These are phyloP conservation scores for Adansonia madagascariensis DNA, from an alignment of 441 rosid species.

Conservation along the genomic window DNA sequence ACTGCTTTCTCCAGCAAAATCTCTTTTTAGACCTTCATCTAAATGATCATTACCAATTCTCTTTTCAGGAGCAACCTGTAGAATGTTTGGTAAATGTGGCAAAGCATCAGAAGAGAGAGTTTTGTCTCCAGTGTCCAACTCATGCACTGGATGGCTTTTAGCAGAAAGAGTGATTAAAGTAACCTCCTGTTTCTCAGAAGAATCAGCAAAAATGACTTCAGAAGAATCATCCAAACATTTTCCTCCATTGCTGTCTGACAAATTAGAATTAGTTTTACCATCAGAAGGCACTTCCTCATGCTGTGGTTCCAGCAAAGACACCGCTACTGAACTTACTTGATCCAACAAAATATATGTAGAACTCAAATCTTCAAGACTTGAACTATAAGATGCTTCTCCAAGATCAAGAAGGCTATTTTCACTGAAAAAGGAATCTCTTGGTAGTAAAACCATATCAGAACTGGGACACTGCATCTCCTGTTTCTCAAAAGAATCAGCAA, in stretches of 20 bases:
- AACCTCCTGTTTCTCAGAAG: conserved; percentile 36
- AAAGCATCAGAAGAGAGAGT: conserved; percentile 38
- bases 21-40: conserved; percentile 36
- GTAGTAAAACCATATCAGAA: conserved; percentile 38
- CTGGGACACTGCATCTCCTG: conserved; percentile 32
- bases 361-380: conserved; percentile 44
- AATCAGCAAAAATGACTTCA: conserved; percentile 32
- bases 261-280: conserved; percentile 27
- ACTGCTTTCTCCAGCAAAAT: conserved; percentile 31
- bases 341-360: conserved; percentile 35
- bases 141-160: conserved; percentile 34
- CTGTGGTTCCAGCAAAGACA: conserved; percentile 39
- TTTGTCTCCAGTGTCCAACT: conserved; percentile 39
- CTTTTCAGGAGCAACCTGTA: conserved; percentile 44
- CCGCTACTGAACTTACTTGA: conserved; percentile 32
- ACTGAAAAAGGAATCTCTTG: conserved; percentile 34
- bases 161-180: conserved; percentile 31
- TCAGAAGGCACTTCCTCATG: conserved; percentile 36
- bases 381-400: conserved; percentile 41
- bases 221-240: conserved; percentile 41
- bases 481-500: conserved; percentile 37
- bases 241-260: conserved; percentile 32
- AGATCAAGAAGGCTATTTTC: conserved; percentile 30
- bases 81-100: conserved; percentile 34
- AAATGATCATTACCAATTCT: conserved; percentile 33